phyloP scores from a whole-genome alignment of 108 stramenopile species.

The Aurantiochytrium sp. region DNA sequence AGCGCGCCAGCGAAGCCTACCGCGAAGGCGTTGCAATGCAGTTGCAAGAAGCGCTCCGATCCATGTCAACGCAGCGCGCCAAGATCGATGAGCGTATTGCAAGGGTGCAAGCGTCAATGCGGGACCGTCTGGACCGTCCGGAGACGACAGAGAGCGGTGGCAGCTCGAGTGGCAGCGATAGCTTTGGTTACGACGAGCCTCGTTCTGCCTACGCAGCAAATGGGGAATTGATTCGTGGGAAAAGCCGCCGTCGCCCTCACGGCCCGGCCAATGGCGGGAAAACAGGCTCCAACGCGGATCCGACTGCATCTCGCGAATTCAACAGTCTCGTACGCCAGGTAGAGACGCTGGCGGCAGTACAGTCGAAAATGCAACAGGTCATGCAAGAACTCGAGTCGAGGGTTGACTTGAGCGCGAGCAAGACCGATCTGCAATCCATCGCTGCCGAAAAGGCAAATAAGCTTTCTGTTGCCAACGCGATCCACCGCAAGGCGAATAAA shows the following conservation, averaged over 20 bases:
- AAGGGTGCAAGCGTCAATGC: background rate
- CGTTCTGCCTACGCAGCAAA: too few species aligned
- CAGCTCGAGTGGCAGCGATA: too few species aligned
- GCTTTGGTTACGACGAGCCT: too few species aligned
- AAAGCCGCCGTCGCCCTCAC: background rate
- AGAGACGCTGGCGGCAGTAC: background rate
- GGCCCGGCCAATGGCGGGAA: background rate
- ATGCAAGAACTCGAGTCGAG: background rate
- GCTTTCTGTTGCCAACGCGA: background rate
- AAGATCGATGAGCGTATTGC: background rate
- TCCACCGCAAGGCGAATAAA: conserved; percentile 12
- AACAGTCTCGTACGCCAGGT: background rate
- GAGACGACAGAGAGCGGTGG: too few species aligned
- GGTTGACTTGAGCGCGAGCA: background rate
- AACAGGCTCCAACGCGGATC: background rate
- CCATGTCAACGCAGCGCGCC: background rate
- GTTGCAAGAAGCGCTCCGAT: background rate
- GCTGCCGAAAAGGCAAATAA: background rate
- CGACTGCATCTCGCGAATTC: background rate
- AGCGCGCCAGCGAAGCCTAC: background rate
- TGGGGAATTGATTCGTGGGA: too few species aligned
- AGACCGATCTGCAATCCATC: background rate
- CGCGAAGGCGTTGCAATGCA: background rate
- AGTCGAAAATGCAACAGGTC: background rate
- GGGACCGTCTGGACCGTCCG: too few species aligned